A percentile compares a stretch with the other conserved stretches of the same genome.
These are phyloP conservation scores for Rhizopus delemar DNA, from an alignment of 371 early-diverging fungal species.

Conservation along the genomic window DNA sequence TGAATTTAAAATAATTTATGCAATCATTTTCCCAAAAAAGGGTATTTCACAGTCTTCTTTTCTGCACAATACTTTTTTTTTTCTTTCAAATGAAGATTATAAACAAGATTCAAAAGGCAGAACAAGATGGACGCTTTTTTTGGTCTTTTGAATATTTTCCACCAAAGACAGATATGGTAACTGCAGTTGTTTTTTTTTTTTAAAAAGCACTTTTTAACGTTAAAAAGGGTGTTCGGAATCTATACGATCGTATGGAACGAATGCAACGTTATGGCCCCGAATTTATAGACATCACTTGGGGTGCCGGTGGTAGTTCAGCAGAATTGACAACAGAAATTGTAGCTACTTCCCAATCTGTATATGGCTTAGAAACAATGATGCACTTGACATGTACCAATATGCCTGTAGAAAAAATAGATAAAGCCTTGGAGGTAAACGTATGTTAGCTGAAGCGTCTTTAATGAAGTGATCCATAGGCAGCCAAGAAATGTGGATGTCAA, in stretches of 20 bases:
- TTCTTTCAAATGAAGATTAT: conserved; percentile 66
- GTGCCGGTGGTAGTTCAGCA: conserved; percentile 90
- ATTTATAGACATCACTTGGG: conserved; percentile 96
- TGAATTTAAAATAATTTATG: too few relatives aligned
- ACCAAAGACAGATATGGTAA: conserved; percentile 80
- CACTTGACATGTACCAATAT: conserved; percentile 97
- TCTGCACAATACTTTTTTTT: neutral
- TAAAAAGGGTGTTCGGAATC: conserved; percentile 67
- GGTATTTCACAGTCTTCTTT: too few relatives aligned
- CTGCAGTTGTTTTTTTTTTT: neutral
- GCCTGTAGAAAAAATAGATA: conserved; percentile 84
- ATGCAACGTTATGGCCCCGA: conserved; percentile 93
- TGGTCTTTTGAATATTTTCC: conserved; percentile 98
- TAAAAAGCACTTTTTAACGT: neutral
- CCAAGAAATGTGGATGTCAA: conserved; percentile 90
- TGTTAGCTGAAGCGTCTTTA: neutral
- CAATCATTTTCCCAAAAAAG: neutral
- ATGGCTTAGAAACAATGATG: conserved; percentile 95
- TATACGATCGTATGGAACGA: conserved; percentile 81
- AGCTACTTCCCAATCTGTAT: conserved; percentile 86
- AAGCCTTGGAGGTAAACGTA: conserved; percentile 67
- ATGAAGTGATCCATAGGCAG: conserved; percentile 54
- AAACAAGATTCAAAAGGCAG: conserved; percentile 72
- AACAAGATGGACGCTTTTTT: conserved; percentile 67
- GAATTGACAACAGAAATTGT: conserved; percentile 88